These are phyloP conservation scores for Boletus sp. DNA, from an alignment of 768 basidiomycete species.

Conservation along the genomic window DNA sequence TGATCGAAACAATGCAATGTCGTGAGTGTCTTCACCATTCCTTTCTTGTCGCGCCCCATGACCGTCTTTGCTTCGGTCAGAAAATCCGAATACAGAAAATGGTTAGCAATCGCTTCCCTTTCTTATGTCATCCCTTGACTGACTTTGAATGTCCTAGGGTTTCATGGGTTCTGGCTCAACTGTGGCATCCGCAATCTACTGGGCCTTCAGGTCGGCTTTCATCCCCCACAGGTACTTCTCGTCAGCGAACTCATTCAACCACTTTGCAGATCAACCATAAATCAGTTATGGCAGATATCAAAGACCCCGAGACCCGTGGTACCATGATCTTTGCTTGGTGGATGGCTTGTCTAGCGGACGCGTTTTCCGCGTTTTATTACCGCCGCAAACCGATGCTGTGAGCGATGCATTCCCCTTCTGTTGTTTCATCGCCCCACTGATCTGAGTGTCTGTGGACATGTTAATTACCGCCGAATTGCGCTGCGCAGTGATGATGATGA, in stretches of 20 bases:
- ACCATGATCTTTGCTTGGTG: constrained; percentile 94
- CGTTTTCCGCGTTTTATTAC: constrained; percentile 80
- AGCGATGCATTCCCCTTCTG: constrained; percentile 20
- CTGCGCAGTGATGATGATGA: constrained; percentile 69
- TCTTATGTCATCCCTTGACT: constrained; percentile 14
- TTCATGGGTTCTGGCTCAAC: constrained; percentile 81
- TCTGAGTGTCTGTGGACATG: background rate
- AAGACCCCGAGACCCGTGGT: constrained; percentile 70
- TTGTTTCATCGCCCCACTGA: constrained; percentile 7
- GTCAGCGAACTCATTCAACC: constrained; percentile 5
- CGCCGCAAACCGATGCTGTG: constrained; percentile 77
- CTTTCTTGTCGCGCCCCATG: constrained; percentile 2
- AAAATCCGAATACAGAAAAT: constrained; percentile 67
- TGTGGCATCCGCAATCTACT: constrained; percentile 75
- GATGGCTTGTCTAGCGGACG: constrained; percentile 86
- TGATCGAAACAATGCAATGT: constrained; percentile 82
- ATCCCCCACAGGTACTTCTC: constrained; percentile 7
- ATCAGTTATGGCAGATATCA: constrained; percentile 67
- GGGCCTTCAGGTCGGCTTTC: constrained; percentile 58
- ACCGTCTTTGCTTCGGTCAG: constrained; percentile 35
- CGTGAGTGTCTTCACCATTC: constrained; percentile 54
- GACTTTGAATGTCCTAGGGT: constrained; percentile 47
- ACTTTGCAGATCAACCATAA: constrained; percentile 73
- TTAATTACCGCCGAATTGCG: constrained; percentile 23
- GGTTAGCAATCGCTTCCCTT: constrained; percentile 41